Conservation (phyloP, 768 basidiomycete genomes). For the Trametes cinnabarina region DNA sequence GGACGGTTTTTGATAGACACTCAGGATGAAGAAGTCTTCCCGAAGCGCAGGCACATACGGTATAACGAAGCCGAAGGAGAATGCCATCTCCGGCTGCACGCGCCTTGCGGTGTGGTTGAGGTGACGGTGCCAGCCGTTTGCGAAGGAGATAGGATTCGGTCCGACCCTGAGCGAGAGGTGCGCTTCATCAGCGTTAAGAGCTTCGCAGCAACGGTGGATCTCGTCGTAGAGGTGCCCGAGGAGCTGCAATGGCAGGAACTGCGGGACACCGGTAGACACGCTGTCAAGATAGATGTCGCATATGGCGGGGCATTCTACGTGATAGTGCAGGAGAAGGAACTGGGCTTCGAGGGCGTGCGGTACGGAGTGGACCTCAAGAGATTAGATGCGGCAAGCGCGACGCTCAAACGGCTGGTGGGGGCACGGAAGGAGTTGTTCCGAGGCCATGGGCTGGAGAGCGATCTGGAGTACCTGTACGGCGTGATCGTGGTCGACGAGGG, state of each 20-base stretch:
- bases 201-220: slow-evolving; percentile 30
- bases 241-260: slow-evolving; percentile 29
- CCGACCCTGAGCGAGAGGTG: slow-evolving; percentile 32
- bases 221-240: slow-evolving; percentile 32
- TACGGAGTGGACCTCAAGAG: slow-evolving; percentile 17
- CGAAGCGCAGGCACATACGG: slow-evolving; percentile 26
- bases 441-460: slow-evolving; percentile 32
- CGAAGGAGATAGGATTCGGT: slow-evolving; percentile 18
- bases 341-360: slow-evolving; percentile 31
- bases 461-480: slow-evolving; percentile 38
- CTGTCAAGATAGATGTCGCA: slow-evolving; percentile 34
- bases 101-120: slow-evolving; percentile 39
- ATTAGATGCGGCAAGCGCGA: slow-evolving; percentile 32
- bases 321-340: slow-evolving; percentile 33
- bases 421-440: slow-evolving; percentile 25
- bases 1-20: slow-evolving; percentile 42
- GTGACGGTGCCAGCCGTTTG: slow-evolving; percentile 31
- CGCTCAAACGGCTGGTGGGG: slow-evolving; percentile 28
- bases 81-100: slow-evolving; percentile 33
- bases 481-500: slow-evolving; percentile 36
- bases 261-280: slow-evolving; percentile 3
- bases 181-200: slow-evolving; percentile 37
- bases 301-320: slow-evolving; percentile 43
- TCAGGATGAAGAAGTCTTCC: slow-evolving; percentile 33
- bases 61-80: slow-evolving; percentile 22